A percentile compares a stretch with the other conserved stretches of the same genome.
phyloP scores from a whole-genome alignment of 1,284 basidiomycete genomes.

The Ustilago trichophora region DNA sequence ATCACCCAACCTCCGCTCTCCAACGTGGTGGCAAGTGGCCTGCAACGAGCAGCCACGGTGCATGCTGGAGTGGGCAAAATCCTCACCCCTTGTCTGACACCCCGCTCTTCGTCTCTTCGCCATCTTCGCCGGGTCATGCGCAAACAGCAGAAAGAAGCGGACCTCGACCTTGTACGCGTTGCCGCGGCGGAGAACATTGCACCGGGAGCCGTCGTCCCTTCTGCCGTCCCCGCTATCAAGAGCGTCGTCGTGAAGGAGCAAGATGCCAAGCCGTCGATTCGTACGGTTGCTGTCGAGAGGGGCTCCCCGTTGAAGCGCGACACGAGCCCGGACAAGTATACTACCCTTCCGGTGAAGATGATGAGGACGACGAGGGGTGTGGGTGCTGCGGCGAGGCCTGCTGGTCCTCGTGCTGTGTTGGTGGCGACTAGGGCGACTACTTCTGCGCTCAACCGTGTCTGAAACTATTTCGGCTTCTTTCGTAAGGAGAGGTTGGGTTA shows the following conservation, averaged over 20 bases:
- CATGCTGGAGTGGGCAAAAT: conserved; percentile 16
- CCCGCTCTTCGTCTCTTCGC: conserved; percentile 37
- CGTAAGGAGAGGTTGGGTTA: no score
- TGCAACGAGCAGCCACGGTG: conserved; percentile 32
- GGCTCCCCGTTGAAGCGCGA: not conserved
- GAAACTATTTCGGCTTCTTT: conserved; percentile 10
- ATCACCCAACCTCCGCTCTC: not conserved
- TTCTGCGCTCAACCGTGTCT: conserved; percentile 9
- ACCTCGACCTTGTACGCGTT: conserved; percentile 21
- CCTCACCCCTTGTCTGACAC: conserved; percentile 23
- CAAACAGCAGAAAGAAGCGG: conserved; percentile 34
- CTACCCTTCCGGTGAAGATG: conserved; percentile 5
- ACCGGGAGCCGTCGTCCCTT: conserved; percentile 26
- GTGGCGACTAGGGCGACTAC: conserved; percentile 6
- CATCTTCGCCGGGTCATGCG: conserved; percentile 35
- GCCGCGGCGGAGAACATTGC: conserved; percentile 33
- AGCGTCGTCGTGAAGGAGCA: not conserved
- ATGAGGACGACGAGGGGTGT: not conserved
- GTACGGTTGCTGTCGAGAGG: conserved; percentile 8
- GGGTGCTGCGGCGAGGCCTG: conserved; percentile 6
- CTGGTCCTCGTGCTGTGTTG: conserved; percentile 16
- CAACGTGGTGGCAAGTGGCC: not conserved
- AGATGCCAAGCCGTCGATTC: conserved; percentile 11
- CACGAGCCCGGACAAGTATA: not conserved
- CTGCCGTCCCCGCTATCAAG: conserved; percentile 5